Evolutionary conservation across 345 rosid species (phyloP), one percentile per base, ranked within the genome.

Genomic region (Populus alba): DNA sequence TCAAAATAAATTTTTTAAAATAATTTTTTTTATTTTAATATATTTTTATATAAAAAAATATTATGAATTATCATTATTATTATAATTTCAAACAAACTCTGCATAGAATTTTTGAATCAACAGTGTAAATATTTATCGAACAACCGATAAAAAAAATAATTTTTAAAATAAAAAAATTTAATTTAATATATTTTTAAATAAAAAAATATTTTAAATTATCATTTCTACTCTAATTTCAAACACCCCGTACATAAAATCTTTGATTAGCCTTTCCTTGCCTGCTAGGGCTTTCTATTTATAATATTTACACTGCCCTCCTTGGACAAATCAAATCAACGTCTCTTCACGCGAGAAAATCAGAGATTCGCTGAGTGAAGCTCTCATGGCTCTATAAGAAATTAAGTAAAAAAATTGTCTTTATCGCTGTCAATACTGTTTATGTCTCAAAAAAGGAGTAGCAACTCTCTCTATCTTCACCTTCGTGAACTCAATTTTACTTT

Each of bases 41-140:
- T 33, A 33, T 33, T 33, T 33, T 0, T 33, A 33, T 4, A 0
- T 4, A 1, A 4, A 33, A 33, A 33, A 33, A 3, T 33, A 33
- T 33, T 33, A 3, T 33, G 0, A 33, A 33, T 0, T 0, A 4
- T 33, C 0, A 4, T 33, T 33, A 0, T 3, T 33, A 33, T 33
- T 3, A 33, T 33, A 4, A 33, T 33, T 33, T 5, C 37, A 33
- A 33, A 33, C 0, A 4, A 1, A 4, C 0, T 0, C 0, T 4
- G 4, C 0, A 33, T 33, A 33, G 2, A 31, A 2, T 31, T 0
- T 31, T 31, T 31, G 33, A 33, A 33, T 33, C 0, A 33, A 33
- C 6, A 0, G 5, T 0, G 0, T 0, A 4, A 33, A 33, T 0
- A 33, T 33, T 33, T 0, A 4, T 33, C 1, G 0, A 33, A 0